These are phyloP conservation scores for Azolla pinnata DNA, from an alignment of 75 land plant species.

Conservation along the genomic window DNA sequence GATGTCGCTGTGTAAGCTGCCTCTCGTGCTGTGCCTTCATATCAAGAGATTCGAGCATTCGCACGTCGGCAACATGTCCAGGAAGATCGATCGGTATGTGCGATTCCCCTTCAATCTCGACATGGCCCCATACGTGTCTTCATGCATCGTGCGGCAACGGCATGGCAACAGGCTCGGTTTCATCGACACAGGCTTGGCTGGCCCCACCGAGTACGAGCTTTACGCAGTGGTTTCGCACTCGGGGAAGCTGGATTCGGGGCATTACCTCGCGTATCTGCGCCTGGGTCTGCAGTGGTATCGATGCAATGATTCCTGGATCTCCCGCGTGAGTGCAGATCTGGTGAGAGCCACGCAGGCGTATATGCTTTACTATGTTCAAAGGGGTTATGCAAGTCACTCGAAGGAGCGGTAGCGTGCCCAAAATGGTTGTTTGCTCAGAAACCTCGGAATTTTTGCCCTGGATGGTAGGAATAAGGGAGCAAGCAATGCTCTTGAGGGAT, in stretches of 20 bases:
- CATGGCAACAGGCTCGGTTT: constrained; percentile 69
- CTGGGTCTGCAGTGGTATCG: constrained; percentile 68
- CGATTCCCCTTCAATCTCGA: constrained; percentile 78
- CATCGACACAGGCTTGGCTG: constrained; percentile 34
- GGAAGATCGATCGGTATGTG: constrained; percentile 70
- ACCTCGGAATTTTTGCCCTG: too few species aligned
- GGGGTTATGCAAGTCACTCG: constrained; percentile 7
- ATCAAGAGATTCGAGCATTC: constrained; percentile 93
- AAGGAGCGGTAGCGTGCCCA: too few species aligned
- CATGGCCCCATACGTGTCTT: constrained; percentile 77
- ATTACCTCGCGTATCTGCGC: constrained; percentile 72
- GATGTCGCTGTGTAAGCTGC: constrained; percentile 79
- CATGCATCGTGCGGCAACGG: constrained; percentile 55
- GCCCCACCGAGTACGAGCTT: constrained; percentile 66
- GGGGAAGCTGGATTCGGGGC: constrained; percentile 77
- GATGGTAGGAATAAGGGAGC: too few species aligned
- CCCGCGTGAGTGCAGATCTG: constrained; percentile 56
- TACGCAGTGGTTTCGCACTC: constrained; percentile 85
- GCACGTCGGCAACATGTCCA: constrained; percentile 43
- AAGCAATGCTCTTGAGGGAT: too few species aligned
- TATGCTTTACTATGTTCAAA: constrained; percentile 90
- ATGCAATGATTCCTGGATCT: constrained; percentile 93
- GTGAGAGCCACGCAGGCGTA: constrained; percentile 79
- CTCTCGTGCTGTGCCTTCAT: constrained; percentile 80
- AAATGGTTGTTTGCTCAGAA: too few species aligned